A percentile compares a stretch with the other conserved stretches of the same genome.
Conservation (phyloP, 176 grass and related monocot species). For the Cenchrus purpureus region DNA sequence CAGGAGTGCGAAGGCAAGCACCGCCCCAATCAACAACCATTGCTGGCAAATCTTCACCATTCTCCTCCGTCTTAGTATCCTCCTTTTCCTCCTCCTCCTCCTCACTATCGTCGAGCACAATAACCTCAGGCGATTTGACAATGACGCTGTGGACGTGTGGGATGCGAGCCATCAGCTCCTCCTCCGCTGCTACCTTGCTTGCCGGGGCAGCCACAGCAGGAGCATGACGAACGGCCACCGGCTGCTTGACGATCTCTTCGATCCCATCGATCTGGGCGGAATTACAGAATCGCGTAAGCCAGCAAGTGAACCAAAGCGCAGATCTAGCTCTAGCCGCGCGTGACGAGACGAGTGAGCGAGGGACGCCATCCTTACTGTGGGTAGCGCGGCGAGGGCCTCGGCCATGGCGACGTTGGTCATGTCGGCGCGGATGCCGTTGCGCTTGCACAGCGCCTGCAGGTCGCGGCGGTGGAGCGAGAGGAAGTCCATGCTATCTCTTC, state of each 20-base stretch:
- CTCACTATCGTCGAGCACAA: neutral
- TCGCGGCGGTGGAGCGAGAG: constrained; percentile 63
- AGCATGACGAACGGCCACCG: neutral
- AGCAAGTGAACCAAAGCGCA: neutral
- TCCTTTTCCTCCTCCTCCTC: neutral
- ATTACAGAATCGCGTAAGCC: neutral
- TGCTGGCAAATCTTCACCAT: neutral
- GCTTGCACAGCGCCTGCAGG: constrained; percentile 87
- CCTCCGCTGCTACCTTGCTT: neutral
- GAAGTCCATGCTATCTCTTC: constrained; percentile 64
- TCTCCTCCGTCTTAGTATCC: neutral
- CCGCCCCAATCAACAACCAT: neutral
- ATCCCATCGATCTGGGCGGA: constrained; percentile 29
- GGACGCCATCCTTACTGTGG: constrained; percentile 23
- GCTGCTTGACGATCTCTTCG: constrained; percentile 11
- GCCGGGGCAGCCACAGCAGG: neutral
- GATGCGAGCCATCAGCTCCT: constrained; percentile 2
- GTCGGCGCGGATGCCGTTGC: constrained; percentile 79
- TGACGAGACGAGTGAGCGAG: neutral
- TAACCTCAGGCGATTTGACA: neutral
- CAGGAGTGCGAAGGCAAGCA: neutral
- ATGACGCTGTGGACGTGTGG: neutral
- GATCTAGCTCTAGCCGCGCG: neutral
- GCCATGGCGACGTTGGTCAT: constrained; percentile 82
- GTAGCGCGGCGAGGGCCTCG: constrained; percentile 72